These are phyloP conservation scores for Chloromonas sp. DNA, from an alignment of 163 green algal genomes.

Conservation along the genomic window DNA sequence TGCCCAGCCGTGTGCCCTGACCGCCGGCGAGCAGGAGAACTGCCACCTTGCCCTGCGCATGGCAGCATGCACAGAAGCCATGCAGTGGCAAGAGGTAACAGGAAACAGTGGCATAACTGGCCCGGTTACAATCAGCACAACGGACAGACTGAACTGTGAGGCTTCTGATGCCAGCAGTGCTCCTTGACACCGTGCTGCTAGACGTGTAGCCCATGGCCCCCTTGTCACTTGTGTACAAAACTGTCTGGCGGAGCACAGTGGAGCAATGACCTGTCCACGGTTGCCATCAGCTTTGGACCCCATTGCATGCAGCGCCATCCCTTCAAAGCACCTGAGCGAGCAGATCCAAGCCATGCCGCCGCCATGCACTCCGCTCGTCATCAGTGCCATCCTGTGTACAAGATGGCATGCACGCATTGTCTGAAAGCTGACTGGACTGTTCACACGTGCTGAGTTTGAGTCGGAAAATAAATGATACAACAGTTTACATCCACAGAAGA, in stretches of 20 bases:
- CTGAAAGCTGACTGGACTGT: background rate
- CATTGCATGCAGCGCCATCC: background rate
- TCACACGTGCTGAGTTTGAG: background rate
- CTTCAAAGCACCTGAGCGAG: conserved; percentile 1
- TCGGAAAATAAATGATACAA: background rate
- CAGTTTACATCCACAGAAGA: background rate
- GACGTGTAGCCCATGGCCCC: no score
- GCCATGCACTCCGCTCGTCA: background rate
- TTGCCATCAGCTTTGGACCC: no score
- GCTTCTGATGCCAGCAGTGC: background rate
- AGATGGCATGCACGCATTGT: background rate
- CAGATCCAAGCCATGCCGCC: background rate
- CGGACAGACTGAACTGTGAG: background rate
- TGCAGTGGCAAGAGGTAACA: background rate
- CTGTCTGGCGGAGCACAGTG: background rate
- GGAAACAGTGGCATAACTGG: background rate
- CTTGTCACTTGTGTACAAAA: background rate
- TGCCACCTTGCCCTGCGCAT: conserved; percentile 62
- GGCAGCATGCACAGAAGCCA: background rate
- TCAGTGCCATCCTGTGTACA: background rate
- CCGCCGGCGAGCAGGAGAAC: conserved; percentile 89
- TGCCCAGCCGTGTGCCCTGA: conserved; percentile 92
- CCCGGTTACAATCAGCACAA: no score
- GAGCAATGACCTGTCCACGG: no score
- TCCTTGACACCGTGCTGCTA: background rate